Base-by-base conservation (phyloP, 208 protist genomes). In the Acanthamoeba quina region DNA sequence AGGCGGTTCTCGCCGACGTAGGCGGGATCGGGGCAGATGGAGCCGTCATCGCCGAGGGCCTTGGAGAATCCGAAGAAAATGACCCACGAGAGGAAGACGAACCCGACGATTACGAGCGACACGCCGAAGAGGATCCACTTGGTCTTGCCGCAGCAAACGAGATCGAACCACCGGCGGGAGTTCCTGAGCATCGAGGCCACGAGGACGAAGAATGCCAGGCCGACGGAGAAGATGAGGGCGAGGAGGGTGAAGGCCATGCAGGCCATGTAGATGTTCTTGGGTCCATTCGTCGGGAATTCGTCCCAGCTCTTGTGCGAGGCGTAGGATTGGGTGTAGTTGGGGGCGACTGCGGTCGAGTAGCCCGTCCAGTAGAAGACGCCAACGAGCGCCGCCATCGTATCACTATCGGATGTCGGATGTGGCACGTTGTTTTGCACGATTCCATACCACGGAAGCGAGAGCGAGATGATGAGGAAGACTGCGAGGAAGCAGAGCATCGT, bases 21-120 rank as follows among this genome's bases (percentile, higher is more conserved):
- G 11, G 21, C 44, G 41, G 58, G 62, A 52, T 92, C 86, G 64
- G 86, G 86, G 64, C 86, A 92, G 41, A 92, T 78, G 64, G 58
- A 92, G 41, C 64, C 86, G 60, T 92, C 86, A 92, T 92, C 86
- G 37, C 86, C 64, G 29, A 92, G 58, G 24, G 86, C 58, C 37
- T 74, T 76, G 47, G 86, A 76, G 62, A 92, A 92, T 37, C 86
- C 86, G 64, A 92, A 92, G 62, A 92, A 92, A 41, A 92, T 78
- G 86, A 92, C 58, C 86, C 86, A 92, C 0, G 86, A 92, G 47
- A 92, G 86, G 86, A 92, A 92, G 58, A 92, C 86, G 86, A 92
- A 92, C 15, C 29, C 37, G 37, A 92, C 64, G 86, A 92, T 92
- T n/a, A 92, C 86, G 44, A 92, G 60, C 31, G 86, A 92, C 7